A percentile compares a stretch with the other conserved stretches of the same genome.
Conservation (phyloP, 192 early-diverging fungal species). For the Globomyces pollinis-pini region DNA sequence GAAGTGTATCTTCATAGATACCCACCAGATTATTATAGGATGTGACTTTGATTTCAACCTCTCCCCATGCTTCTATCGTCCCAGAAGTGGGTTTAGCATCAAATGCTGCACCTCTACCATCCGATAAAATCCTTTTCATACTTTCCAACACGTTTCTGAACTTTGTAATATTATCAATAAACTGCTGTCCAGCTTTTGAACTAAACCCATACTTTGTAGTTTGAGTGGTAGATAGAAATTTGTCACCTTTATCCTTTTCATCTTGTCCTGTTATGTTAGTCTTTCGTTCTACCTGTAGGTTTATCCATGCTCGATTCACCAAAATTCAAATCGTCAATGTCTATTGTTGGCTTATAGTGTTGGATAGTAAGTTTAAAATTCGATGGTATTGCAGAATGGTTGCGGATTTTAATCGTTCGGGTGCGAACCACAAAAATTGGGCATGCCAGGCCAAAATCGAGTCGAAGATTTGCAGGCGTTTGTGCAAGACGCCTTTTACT, state of each 20-base stretch:
- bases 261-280: not conserved
- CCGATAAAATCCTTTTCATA: conserved; percentile 36
- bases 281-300: not conserved
- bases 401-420: conserved; percentile 27
- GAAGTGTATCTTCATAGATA: conserved; percentile 31
- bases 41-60: conserved; percentile 30
- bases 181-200: conserved; percentile 34
- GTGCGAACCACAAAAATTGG: conserved; percentile 36
- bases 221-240: conserved; percentile 17
- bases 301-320: not conserved
- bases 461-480: not conserved
- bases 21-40: conserved; percentile 46
- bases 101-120: conserved; percentile 46
- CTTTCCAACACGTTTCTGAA: conserved; percentile 26
- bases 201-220: conserved; percentile 37
- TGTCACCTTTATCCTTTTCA: too few relatives aligned
- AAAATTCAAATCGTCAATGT: conserved; percentile 23
- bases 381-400: conserved; percentile 30
- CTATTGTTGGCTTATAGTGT: conserved; percentile 28
- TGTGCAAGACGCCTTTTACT: not conserved
- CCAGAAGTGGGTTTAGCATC: conserved; percentile 29
- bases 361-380: conserved; percentile 32
- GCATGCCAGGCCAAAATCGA: conserved; percentile 40
- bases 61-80: conserved; percentile 31
- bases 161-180: conserved; percentile 32